Base-by-base conservation (phyloP, 768 basidiomycete genomes). In the Paxillus rubicundulus region DNA sequence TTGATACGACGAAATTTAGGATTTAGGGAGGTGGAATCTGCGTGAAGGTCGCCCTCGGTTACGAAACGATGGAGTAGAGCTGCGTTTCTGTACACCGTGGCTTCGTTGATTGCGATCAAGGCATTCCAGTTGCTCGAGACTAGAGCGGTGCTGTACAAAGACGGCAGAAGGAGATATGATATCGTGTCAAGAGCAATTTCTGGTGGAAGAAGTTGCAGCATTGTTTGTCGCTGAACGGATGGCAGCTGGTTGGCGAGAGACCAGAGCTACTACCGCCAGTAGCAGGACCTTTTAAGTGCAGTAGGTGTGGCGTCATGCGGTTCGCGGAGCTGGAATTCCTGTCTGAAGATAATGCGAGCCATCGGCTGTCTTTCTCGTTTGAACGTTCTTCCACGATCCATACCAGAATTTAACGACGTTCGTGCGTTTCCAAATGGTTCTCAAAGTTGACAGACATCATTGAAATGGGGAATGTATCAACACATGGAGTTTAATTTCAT, bases 11-110 rank as follows among this genome's bases (percentile, higher is more conserved):
- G 72, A 4, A 57, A 52, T 42, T 82, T 53, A 37, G 74, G 69
- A 13, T 72, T 69, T 8, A 61, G 54, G 0, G 73, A 72, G 49
- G 72, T 74, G 0, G 62, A 52, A 4, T 38, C 55, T 21, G 59
- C 57, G 8, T 71, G 67, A 30, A 77, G 65, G 16, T 69, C 59
- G 21, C 55, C 58, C 5, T 69, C 67, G 28, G 64, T 53, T 17
- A 76, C 64, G 62, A 79, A 84, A 21, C 70, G 72, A 56, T 85
- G 82, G 13, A 78, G 60, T 44, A 74, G 53, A 0, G 86, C 82
- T 6, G 81, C 82, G 20, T 78, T 71, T 54, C 76, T 82, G 61
- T 82, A 89, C n/a, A 90, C 72, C 2, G 71, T 59, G 2, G 64
- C 63, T 59, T 81, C 73, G 59, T 90, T 78, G 13, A 54, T 54